phyloP scores from a whole-genome alignment of 2,329 filamentous ascomycete genomes.

The Macroventuria anomochaeta region DNA sequence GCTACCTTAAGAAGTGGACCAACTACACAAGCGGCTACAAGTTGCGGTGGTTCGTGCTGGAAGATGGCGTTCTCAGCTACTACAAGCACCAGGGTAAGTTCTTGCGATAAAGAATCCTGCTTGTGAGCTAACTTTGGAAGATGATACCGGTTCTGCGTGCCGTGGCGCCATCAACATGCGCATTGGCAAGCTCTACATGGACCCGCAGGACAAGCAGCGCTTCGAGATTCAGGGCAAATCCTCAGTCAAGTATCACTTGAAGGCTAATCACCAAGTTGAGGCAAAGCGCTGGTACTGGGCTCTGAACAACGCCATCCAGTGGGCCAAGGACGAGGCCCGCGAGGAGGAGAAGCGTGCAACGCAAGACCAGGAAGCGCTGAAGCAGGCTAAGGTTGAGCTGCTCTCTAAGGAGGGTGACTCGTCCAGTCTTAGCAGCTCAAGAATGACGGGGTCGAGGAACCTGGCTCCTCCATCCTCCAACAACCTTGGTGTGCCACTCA shows the following conservation, averaged over 20 bases:
- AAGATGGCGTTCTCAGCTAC: conserved; percentile 96
- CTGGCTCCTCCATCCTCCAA: conserved; percentile 47
- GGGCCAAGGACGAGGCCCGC: conserved; percentile 94
- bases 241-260: conserved; percentile 96
- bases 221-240: conserved; percentile 99
- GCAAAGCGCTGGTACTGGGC: conserved; percentile 99
- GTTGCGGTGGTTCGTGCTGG: conserved; percentile 94
- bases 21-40: conserved; percentile 99
- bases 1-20: conserved; percentile 99
- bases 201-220: conserved; percentile 93
- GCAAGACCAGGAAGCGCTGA: conserved; percentile 74
- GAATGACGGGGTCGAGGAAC: conserved; percentile 35
- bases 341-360: conserved; percentile 82
- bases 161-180: conserved; percentile 99
- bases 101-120: neutral
- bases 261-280: conserved; percentile 97
- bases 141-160: conserved; percentile 94
- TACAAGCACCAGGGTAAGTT: conserved; percentile 86
- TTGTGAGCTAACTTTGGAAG: conserved; percentile 49
- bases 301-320: conserved; percentile 97
- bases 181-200: conserved; percentile 94
- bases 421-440: conserved; percentile 47
- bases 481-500: conserved; percentile 58
- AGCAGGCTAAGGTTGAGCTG: conserved; percentile 79
- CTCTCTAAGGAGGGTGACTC: conserved; percentile 54